These are phyloP conservation scores for Neonectria magnoliae DNA, from an alignment of 2,329 filamentous ascomycete species.

Conservation along the genomic window DNA sequence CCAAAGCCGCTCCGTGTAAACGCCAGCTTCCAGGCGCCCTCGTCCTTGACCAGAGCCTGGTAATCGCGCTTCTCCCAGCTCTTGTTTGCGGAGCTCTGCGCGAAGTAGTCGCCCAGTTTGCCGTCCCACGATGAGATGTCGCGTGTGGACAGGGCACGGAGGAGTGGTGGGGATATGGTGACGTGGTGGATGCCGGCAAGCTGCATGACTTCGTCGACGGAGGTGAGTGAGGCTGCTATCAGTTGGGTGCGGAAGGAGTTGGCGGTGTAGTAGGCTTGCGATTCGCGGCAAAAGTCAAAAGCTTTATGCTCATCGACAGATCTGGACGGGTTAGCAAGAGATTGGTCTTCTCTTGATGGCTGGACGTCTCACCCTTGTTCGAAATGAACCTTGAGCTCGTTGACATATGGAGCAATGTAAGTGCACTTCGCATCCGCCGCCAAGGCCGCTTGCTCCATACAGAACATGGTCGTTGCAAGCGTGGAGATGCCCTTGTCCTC, in stretches of 20 bases:
- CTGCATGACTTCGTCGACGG: constrained; percentile 65
- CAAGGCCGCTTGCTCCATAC: constrained; percentile 67
- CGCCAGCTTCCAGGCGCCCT: constrained; percentile 60
- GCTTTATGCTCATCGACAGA: constrained; percentile 60
- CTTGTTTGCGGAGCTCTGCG: constrained; percentile 43
- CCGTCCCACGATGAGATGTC: constrained; percentile 45
- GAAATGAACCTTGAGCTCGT: constrained; percentile 72
- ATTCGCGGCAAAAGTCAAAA: constrained; percentile 60
- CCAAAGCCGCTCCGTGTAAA: constrained; percentile 60
- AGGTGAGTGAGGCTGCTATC: constrained; percentile 66
- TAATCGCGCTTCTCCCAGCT: constrained; percentile 40
- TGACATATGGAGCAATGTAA: constrained; percentile 74
- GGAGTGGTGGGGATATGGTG: constrained; percentile 64
- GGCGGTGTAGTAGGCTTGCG: constrained; percentile 62
- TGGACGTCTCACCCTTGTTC: constrained; percentile 54
- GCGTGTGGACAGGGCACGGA: constrained; percentile 57
- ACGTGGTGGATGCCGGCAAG: constrained; percentile 68
- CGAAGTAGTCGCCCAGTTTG: constrained; percentile 45
- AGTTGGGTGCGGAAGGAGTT: constrained; percentile 58
- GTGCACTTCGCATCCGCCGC: constrained; percentile 67
- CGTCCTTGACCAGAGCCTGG: constrained; percentile 46
- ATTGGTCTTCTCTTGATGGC: too few relatives aligned
- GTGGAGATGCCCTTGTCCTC: constrained; percentile 65
- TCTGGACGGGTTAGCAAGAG: constrained; percentile 46
- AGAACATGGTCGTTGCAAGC: constrained; percentile 71